A percentile compares a stretch with the other conserved stretches of the same genome.
phyloP scores from a whole-genome alignment of 805 yeast species.

The Sugiyamaella boreocaroliniensis region DNA sequence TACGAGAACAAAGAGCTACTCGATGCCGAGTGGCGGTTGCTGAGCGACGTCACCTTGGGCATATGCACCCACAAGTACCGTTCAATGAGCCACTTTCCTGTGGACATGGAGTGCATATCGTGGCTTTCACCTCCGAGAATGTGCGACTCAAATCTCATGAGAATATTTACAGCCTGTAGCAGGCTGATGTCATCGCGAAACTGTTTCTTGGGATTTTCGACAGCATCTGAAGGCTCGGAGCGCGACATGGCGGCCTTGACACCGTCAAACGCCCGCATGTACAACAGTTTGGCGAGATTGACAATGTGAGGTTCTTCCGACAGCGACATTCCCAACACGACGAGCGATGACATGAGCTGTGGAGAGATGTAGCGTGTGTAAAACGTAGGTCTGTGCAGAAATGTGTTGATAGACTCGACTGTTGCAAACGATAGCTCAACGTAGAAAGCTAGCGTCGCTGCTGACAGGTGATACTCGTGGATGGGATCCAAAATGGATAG shows the following conservation, averaged over 20 bases:
- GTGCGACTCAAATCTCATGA: constrained; percentile 25
- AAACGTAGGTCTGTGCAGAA: constrained; percentile 28
- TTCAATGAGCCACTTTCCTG: constrained; percentile 21
- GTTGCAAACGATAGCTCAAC: constrained; percentile 22
- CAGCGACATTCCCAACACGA: constrained; percentile 27
- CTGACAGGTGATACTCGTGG: constrained; percentile 8
- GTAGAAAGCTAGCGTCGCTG: constrained; percentile 14
- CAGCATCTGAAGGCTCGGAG: constrained; percentile 7
- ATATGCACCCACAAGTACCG: constrained; percentile 21
- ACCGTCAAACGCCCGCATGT: constrained; percentile 19
- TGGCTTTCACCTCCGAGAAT: constrained; percentile 17
- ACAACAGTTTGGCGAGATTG: constrained; percentile 17
- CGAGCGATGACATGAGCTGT: constrained; percentile 24
- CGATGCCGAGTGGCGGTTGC: constrained; percentile 1
- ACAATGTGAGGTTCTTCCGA: constrained; percentile 11
- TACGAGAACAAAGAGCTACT: constrained; percentile 18
- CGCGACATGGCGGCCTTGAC: constrained; percentile 19
- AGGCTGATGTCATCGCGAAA: constrained; percentile 18
- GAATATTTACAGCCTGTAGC: constrained; percentile 26
- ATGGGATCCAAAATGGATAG: constrained; percentile 1
- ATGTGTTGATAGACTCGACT: constrained; percentile 17
- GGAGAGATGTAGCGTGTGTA: constrained; percentile 22
- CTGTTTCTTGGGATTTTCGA: constrained; percentile 8
- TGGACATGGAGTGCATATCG: constrained; percentile 4
- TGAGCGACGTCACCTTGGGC: constrained; percentile 17